Evolutionary conservation across 768 basidiomycete species (phyloP), one percentile per base, ranked within the genome.

Genomic region (Pilatotrama ljubarskyi): DNA sequence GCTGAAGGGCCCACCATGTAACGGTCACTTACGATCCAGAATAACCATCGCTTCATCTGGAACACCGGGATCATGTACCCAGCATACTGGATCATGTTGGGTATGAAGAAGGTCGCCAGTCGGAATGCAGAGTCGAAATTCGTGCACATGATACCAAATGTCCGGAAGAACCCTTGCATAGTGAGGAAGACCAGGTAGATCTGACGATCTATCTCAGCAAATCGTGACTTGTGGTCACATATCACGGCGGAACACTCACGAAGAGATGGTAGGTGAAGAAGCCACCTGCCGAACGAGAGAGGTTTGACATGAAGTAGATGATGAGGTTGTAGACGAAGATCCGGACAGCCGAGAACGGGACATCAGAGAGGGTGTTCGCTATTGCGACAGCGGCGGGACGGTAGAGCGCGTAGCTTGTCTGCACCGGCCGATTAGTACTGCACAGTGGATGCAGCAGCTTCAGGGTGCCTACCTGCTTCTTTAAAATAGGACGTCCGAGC

Each of bases 161-260:
- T 85, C 40, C 91, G 77, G 84, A 95, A 96, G 78, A 94, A 91
- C 0, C 85, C 89, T 73, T 91, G 88, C 85, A 94, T 88, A 22
- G 84, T 72, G 51, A 93, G 76, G 71, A 82, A 91, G 1, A 84
- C 81, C 24, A 83, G 18, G 61, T 88, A 88, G 50, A 80, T 79
- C 70, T 71, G 41, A 11, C 42, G 2, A 14, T n/a, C 15, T 18
- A n/a, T 18, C 26, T 48, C 13, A 44, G 32, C 37, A 15, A 46
- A 20, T 48, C 14, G 2, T 14, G 29, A 25, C 8, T 11, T 2
- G n/a, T 8, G 10, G 46, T 15, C 36, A 43, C n/a, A n/a, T n/a
- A n/a, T n/a, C n/a, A n/a, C n/a, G n/a, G 13, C 17, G 32, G 0
- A 20, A 20, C 2, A 67, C 69, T 61, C 41, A 69, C 69, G 72